Evolutionary conservation across 2,329 filamentous ascomycete genomes (phyloP), one percentile per base, ranked within the genome.

Genomic region (Gliomastix tumulicola): DNA sequence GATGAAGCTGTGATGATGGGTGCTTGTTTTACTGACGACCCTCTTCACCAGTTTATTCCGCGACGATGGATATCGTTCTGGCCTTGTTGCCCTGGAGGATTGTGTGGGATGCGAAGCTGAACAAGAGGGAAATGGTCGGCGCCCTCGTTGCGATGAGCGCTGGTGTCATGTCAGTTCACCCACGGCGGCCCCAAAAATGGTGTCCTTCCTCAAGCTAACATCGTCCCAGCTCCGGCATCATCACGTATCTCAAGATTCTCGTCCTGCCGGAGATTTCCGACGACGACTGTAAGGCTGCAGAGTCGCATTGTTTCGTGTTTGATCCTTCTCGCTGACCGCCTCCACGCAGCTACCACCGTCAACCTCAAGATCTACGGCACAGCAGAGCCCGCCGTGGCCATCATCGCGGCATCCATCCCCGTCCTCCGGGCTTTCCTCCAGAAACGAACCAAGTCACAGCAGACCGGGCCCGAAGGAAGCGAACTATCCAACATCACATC

Each of bases 71-170:
- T n/a, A 54, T 67, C 11, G 38, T 59, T 3, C 46, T 68, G 7
- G 63, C 63, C 1, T 22, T 63, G 2, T 40, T 67, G 4, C 64
- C 63, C 0, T 65, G 59, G 62, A 56, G 49, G 17, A 55, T 67
- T 8, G 56, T 67, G 30, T 61, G 57, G 60, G 49, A 49, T 2
- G 45, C 63, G 12, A 53, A 53, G 7, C 64, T 66, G 56, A 59
- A 51, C 38, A 47, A 45, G 20, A 60, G 56, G 40, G 63, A 66
- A 33, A 64, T 65, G 36, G 41, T 62, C 12, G 61, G 63, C 5
- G 60, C 63, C 1, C 44, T 57, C 9, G 42, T 62, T 2, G 63
- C 63, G 8, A 66, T 67, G 64, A 62, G 59, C 42, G 58, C 66
- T 48, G 63, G 63, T 2, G 38, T 66, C 3, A 60, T 66, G 60